phyloP scores from a whole-genome alignment of 2,329 filamentous ascomycete species.

The Emergomyces pasteurianus region DNA sequence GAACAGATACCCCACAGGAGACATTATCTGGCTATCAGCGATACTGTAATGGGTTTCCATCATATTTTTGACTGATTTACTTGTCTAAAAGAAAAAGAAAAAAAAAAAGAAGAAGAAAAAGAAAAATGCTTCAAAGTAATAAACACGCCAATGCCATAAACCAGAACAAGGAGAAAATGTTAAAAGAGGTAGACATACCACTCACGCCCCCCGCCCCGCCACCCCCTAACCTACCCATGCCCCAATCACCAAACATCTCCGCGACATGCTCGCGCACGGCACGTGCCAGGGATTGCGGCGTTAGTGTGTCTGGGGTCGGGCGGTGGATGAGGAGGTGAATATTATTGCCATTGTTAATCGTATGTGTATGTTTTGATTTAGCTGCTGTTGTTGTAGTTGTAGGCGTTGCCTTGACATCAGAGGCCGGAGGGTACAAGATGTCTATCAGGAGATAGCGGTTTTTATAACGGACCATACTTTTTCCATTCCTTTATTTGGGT shows the following conservation, averaged over 20 bases:
- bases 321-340: constrained; percentile 62
- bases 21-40: not conserved
- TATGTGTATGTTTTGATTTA: not conserved
- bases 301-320: constrained; percentile 63
- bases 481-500: not conserved
- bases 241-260: constrained; percentile 78
- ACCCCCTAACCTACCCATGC: constrained; percentile 47
- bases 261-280: constrained; percentile 59
- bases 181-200: constrained; percentile 35
- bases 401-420: too few relatives aligned
- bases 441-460: constrained; percentile 4
- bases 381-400: not conserved
- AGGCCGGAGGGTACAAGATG: constrained; percentile 3
- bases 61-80: too few relatives aligned
- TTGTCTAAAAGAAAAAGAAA: too few relatives aligned
- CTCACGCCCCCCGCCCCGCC: constrained; percentile 56
- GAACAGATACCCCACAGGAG: not conserved
- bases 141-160: not conserved
- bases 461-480: constrained; percentile 2
- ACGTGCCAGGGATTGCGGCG: constrained; percentile 51
- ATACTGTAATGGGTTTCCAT: not conserved
- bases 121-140: too few relatives aligned
- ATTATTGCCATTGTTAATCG: constrained; percentile 9
- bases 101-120: too few relatives aligned
- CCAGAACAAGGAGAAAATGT: not conserved